Evolutionary conservation across 1,284 basidiomycete species (phyloP).

Genomic region (Trichosporon faecale): DNA sequence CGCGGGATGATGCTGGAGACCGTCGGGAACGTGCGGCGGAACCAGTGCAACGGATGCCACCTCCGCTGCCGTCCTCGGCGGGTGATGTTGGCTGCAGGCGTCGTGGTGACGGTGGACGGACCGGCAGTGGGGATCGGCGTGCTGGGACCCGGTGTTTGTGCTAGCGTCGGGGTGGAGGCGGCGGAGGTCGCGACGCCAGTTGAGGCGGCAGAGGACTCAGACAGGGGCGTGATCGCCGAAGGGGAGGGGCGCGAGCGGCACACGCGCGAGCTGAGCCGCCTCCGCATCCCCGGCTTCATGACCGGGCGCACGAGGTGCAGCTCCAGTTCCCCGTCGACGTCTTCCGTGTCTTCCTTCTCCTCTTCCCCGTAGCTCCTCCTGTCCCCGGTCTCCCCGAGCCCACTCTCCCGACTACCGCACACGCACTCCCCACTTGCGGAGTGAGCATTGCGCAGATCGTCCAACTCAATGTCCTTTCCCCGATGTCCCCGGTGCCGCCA

Average conservation of each 20-base stretch:
- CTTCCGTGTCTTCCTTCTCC: background rate
- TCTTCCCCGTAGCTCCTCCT: background rate
- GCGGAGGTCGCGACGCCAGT: conserved; percentile 27
- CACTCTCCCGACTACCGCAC: background rate
- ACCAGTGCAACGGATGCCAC: conserved; percentile 20
- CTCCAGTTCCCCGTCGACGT: conserved; percentile 13
- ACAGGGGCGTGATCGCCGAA: background rate
- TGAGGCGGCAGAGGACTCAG: conserved; percentile 29
- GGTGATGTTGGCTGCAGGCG: conserved; percentile 7
- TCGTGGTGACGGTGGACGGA: background rate
- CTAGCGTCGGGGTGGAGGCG: background rate
- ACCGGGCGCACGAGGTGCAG: background rate
- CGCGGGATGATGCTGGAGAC: conserved; percentile 66
- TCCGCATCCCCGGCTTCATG: background rate
- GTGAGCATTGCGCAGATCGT: background rate
- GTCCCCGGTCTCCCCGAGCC: background rate
- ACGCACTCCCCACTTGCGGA: background rate
- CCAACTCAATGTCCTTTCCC: conserved; percentile 3
- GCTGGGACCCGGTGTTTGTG: background rate
- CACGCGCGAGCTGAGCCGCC: background rate
- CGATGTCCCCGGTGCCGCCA: background rate
- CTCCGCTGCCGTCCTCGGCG: background rate
- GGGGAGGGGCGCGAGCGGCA: background rate
- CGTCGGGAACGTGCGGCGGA: conserved; percentile 64
- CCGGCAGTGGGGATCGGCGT: background rate